Evolutionary conservation across 352 stramenopile genomes (phyloP), one percentile per base, ranked within the genome.

Genomic region (Saprolegnia diclina): DNA sequence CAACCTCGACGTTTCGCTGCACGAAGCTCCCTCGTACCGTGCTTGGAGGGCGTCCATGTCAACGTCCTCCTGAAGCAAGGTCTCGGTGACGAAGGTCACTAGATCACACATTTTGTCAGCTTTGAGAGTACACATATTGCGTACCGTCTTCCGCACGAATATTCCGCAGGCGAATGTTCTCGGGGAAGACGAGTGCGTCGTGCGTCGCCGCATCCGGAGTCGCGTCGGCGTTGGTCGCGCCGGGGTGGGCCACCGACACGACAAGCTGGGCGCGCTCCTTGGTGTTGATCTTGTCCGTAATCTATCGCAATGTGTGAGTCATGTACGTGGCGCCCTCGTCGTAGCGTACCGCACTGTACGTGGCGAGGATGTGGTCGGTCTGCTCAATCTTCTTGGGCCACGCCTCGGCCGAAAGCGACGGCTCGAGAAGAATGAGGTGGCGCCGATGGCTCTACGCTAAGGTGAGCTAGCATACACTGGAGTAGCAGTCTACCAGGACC

Each of bases 301-400:
- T 35, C 44, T 18, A 44, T 35, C 9, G 46, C 16, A 13, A 21
- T n/a, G 5, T 11, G 19, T 65, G 32, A 59, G 57, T 22, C 0
- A 38, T 5, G 6, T 67, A 4, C 32, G 5, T 9, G 10, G 26
- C 37, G 40, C 21, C 19, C n/a, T 21, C 14, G 22, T 18, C 18
- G 53, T 16, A 16, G 0, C 11, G n/a, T 66, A 82, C 76, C 72
- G 80, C 73, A 16, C 68, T 38, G 54, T 83, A 83, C 13, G 72
- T 57, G 22, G 77, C 74, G 11, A 92, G 61, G 32, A 90, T 72
- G 56, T 92, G 84, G 56, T 84, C 74, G 22, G 63, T 45, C 4
- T 78, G 70, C 61, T 92, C 84, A n/a, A 90, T 74, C 62, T 89
- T 90, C 64, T 86, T 81, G 0, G 80, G 79, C 84, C 84, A 92